Evolutionary conservation across 2,329 filamentous ascomycete genomes (phyloP).

Genomic region (Fusarium phyllophilum): DNA sequence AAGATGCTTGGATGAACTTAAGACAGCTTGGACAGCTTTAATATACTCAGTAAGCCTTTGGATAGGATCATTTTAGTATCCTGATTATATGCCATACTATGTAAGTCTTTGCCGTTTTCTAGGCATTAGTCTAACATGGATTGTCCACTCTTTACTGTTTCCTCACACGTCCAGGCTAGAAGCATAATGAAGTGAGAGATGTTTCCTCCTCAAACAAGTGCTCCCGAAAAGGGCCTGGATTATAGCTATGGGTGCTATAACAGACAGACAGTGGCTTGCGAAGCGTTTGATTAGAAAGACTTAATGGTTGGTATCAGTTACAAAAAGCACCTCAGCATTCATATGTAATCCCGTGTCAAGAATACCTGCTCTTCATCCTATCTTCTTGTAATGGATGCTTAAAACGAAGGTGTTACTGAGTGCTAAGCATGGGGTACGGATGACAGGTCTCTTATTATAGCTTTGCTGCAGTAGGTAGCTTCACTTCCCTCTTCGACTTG

Average conservation of each 20-base stretch:
- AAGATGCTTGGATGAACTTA: neutral
- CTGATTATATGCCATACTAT: neutral
- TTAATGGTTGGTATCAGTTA: neutral
- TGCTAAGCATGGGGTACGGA: slow-evolving; percentile 8
- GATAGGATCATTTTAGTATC: too few relatives aligned
- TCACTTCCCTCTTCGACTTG: neutral
- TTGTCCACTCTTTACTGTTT: neutral
- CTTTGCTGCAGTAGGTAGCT: neutral
- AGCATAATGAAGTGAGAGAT: slow-evolving; percentile 8
- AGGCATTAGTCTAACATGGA: neutral
- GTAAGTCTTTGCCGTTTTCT: neutral
- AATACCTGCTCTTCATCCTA: neutral
- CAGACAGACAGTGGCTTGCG: neutral
- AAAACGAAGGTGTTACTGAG: slow-evolving; percentile 5
- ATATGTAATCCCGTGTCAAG: neutral
- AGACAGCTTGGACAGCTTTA: neutral
- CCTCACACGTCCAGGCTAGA: neutral
- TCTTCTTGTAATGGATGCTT: neutral
- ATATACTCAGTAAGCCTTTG: neutral
- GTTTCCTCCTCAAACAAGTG: slow-evolving; percentile 12
- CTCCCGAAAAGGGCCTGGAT: neutral
- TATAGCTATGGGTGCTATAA: slow-evolving; percentile 20
- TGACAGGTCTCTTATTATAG: slow-evolving; percentile 17
- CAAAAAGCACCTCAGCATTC: neutral
- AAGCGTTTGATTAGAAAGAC: neutral